Conservation (phyloP, 768 basidiomycete species). For the Kwoniella sp. region DNA sequence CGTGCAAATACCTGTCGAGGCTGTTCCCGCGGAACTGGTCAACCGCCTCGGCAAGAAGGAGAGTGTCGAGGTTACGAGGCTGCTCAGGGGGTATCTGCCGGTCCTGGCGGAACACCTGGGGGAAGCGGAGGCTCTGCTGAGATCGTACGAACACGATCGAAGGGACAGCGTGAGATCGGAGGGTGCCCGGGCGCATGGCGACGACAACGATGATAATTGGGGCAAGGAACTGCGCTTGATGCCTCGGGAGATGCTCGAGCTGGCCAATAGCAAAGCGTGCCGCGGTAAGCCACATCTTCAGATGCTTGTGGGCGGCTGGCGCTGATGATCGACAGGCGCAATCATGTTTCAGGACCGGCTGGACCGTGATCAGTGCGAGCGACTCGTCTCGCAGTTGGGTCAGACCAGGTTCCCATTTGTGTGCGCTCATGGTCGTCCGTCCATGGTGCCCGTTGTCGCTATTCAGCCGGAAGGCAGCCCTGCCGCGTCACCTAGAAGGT, state of each 20-base stretch:
- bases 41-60: conserved; percentile 42
- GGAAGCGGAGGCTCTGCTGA: conserved; percentile 25
- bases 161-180: not conserved
- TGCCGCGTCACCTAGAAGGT: no score
- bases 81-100: conserved; percentile 69
- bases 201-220: conserved; percentile 57
- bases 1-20: conserved; percentile 14
- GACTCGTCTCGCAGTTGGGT: conserved; percentile 65
- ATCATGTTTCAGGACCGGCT: conserved; percentile 94
- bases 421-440: conserved; percentile 87
- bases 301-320: not conserved
- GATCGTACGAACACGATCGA: not conserved
- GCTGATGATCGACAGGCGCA: conserved; percentile 59
- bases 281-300: conserved; percentile 59
- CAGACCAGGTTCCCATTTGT: conserved; percentile 81
- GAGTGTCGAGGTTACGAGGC: conserved; percentile 67
- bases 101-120: conserved; percentile 56
- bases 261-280: conserved; percentile 93
- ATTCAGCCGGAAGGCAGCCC: no score
- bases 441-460: conserved; percentile 55
- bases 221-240: conserved; percentile 65
- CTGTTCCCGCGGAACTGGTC: conserved; percentile 30
- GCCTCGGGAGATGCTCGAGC: conserved; percentile 72
- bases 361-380: conserved; percentile 62
- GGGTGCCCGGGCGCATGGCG: not conserved